Evolutionary conservation across 129 eudicot genomes (phyloP).

Genomic region (Saposhnikovia divaricata): DNA sequence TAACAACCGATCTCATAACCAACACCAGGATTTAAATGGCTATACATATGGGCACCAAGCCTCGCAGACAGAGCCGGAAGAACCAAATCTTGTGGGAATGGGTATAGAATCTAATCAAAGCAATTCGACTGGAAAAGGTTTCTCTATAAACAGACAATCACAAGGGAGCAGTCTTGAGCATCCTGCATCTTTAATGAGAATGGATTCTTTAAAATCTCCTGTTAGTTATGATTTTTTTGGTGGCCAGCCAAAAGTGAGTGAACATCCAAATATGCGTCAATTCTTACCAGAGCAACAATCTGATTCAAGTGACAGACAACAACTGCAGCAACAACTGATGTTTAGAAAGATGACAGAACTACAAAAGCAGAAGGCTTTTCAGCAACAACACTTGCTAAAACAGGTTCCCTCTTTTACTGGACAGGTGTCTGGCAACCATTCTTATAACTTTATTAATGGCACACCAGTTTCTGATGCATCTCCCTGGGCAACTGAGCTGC

Average conservation of each 20-base stretch:
- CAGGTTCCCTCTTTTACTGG: conserved; percentile 40
- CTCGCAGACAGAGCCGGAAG: conserved; percentile 47
- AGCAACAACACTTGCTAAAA: conserved; percentile 43
- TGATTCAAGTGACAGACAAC: conserved; percentile 63
- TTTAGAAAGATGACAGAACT: conserved; percentile 75
- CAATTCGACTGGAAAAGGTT: conserved; percentile 45
- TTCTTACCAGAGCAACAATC: conserved; percentile 68
- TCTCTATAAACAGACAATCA: conserved; percentile 41
- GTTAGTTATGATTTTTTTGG: conserved; percentile 74
- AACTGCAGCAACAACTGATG: conserved; percentile 69
- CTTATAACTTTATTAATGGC: conserved; percentile 37
- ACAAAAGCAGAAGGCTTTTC: conserved; percentile 70
- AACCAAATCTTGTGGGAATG: conserved; percentile 65
- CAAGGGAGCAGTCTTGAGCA: conserved; percentile 45
- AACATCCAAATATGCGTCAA: conserved; percentile 53
- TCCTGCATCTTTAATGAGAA: conserved; percentile 35
- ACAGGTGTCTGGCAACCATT: conserved; percentile 46
- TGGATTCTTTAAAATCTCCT: conserved; percentile 52
- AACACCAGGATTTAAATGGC: conserved; percentile 54
- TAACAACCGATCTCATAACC: conserved; percentile 41
- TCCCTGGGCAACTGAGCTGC: conserved; percentile 42
- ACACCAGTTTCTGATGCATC: conserved; percentile 38
- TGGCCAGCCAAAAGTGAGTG: conserved; percentile 65
- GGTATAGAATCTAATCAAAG: conserved; percentile 53
- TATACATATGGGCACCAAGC: conserved; percentile 45